Conservation (phyloP, 2,329 filamentous ascomycete genomes). For the Chaetomiaceae sp. region DNA sequence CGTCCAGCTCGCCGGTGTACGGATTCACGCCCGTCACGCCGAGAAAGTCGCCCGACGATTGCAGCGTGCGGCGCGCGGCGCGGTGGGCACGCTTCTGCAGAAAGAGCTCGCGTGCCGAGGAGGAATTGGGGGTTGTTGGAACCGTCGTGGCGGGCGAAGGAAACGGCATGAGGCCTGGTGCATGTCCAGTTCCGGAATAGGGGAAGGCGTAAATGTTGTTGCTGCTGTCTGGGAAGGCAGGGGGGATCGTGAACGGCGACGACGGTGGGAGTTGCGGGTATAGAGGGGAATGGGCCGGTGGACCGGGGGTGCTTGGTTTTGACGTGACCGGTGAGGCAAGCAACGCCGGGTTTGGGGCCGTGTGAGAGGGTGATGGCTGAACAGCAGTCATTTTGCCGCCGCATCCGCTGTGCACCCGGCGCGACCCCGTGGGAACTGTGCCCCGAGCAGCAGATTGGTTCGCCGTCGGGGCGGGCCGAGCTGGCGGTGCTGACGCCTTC, state of each 20-base stretch:
- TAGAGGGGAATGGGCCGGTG: too few species aligned
- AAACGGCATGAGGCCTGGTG: not conserved
- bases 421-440: constrained; percentile 11
- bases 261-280: too few species aligned
- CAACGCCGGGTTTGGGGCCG: not conserved
- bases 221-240: not conserved
- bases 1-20: constrained; percentile 46
- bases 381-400: not conserved
- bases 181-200: too few species aligned
- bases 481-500: constrained; percentile 2
- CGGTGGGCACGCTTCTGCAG: constrained; percentile 32
- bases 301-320: too few species aligned
- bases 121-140: not conserved
- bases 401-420: constrained; percentile 1
- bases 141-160: not conserved
- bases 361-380: not conserved
- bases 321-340: too few species aligned
- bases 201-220: too few species aligned
- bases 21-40: constrained; percentile 55
- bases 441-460: constrained; percentile 14
- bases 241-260: too few species aligned
- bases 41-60: constrained; percentile 44
- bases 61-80: constrained; percentile 38
- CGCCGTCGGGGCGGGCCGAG: constrained; percentile 1
- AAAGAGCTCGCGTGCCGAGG: constrained; percentile 24